A percentile compares a stretch with the other conserved stretches of the same genome.
Evolutionary conservation across 2,329 filamentous ascomycete genomes (phyloP).

Genomic region (Emericellopsis atlantica): DNA sequence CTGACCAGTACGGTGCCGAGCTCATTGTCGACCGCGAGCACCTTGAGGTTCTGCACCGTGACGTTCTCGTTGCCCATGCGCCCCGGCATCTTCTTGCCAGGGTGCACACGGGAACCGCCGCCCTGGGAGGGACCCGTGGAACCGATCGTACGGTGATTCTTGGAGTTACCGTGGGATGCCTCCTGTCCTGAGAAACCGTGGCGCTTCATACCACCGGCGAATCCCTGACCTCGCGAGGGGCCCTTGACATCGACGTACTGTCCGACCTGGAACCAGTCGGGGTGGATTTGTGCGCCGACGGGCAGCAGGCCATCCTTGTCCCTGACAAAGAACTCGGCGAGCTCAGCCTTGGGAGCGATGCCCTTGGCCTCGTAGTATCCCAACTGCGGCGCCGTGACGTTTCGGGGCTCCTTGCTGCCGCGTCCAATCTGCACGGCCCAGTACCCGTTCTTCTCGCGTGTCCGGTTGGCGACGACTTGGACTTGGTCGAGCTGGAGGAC

Average conservation of each 20-base stretch:
- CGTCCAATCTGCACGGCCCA: conserved; percentile 84
- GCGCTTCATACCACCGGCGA: conserved; percentile 95
- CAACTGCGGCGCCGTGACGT: conserved; percentile 69
- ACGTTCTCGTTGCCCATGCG: conserved; percentile 85
- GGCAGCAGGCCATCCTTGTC: conserved; percentile 58
- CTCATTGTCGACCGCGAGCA: conserved; percentile 77
- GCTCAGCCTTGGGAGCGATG: conserved; percentile 69
- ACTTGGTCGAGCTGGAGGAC: conserved; percentile 88
- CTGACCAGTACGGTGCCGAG: conserved; percentile 82
- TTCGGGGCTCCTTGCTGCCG: conserved; percentile 60
- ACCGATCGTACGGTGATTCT: conserved; percentile 87
- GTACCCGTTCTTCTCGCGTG: conserved; percentile 70
- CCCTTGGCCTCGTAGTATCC: conserved; percentile 80
- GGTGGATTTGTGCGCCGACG: conserved; percentile 62
- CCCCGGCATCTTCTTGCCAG: conserved; percentile 96
- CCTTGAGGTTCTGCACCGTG: conserved; percentile 82
- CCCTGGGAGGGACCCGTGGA: conserved; percentile 83
- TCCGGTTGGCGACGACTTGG: conserved; percentile 82
- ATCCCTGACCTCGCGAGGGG: conserved; percentile 77
- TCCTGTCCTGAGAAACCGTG: conserved; percentile 83
- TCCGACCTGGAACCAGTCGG: conserved; percentile 85
- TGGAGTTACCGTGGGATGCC: conserved; percentile 88
- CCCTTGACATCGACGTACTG: conserved; percentile 82
- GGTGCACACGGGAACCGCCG: conserved; percentile 79
- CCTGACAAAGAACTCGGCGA: conserved; percentile 81